Evolutionary conservation across 441 rosid species (phyloP), one percentile per base, ranked within the genome.

Genomic region (Croton laevigatus): DNA sequence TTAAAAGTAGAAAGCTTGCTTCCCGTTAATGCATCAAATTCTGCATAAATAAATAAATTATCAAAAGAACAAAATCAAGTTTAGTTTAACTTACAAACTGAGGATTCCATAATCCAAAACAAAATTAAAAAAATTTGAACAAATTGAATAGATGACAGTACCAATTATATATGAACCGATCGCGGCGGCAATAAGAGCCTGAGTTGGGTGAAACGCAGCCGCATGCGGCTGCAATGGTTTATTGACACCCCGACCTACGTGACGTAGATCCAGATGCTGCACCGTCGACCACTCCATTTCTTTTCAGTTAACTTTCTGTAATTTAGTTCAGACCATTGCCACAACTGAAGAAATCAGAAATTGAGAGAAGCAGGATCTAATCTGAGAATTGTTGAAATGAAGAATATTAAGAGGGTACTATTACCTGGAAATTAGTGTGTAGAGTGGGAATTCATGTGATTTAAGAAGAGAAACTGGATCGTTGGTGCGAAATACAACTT

Each of bases 271-370:
- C 81, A 90, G 91, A 80, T 96, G 99, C 83, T 96, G 99, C 79
- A 96, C 87, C 73, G 98, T 89, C 16, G 90, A 71, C 99, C 99
- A 96, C 91, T 96, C 98, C 99, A 96, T 95, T 73, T 65, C 45
- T 22, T 5, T 12, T 63, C 13, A 54, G 36, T 59, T 19, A 17
- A 2, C 9, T 19, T 20, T 27, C 49, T 36, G 42, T 42, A 5
- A 55, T 57, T 10, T 11, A 27, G n/a, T 32, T 60, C 37, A 40
- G 52, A 71, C 52, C 54, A 36, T 34, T n/a, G 37, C 42, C 40
- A 16, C 17, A 42, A 54, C 8, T 7, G 20, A 53, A 22, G 6
- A 34, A 19, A 34, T 38, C 7, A 6, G 44, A 40, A 9, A 9
- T 9, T 40, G 8, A 40, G 45, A 59, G 22, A 49, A 42, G 2